Evolutionary conservation across 169 alveolate genomes (phyloP).

Genomic region (Plasmodium gonderi): DNA sequence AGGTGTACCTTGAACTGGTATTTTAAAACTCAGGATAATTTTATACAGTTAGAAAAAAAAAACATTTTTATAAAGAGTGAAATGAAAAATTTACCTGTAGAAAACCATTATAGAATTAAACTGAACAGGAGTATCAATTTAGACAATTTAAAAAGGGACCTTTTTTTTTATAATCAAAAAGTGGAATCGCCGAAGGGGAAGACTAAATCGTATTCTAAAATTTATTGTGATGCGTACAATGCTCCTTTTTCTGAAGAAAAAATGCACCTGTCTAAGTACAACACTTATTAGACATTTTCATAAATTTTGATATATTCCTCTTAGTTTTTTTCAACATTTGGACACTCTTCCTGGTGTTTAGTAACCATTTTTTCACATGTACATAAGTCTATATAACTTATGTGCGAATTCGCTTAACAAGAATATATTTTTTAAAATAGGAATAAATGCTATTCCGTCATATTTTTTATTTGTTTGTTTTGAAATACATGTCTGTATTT

Average conservation of each 20-base stretch:
- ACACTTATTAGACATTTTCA: background rate
- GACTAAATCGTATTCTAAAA: conserved; percentile 7
- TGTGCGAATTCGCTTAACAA: background rate
- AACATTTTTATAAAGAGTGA: background rate
- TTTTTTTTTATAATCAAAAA: conserved; percentile 30
- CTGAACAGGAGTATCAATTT: conserved; percentile 1
- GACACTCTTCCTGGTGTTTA: background rate
- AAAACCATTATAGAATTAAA: background rate
- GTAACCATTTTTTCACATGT: background rate
- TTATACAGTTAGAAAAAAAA: background rate
- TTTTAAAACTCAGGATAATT: background rate
- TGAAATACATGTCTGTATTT: too few relatives aligned
- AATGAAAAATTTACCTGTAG: background rate
- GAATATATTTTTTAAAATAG: background rate
- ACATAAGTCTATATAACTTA: background rate
- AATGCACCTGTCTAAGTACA: background rate
- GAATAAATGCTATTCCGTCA: background rate
- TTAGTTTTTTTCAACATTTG: background rate
- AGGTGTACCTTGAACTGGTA: too few relatives aligned
- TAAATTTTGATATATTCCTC: background rate
- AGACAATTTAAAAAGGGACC: conserved; percentile 18
- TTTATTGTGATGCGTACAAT: conserved; percentile 1
- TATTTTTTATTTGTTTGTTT: background rate
- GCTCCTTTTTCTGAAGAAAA: background rate
- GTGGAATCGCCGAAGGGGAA: background rate